phyloP scores from a whole-genome alignment of 2,329 filamentous ascomycete species.

The Arthroderma sp. region DNA sequence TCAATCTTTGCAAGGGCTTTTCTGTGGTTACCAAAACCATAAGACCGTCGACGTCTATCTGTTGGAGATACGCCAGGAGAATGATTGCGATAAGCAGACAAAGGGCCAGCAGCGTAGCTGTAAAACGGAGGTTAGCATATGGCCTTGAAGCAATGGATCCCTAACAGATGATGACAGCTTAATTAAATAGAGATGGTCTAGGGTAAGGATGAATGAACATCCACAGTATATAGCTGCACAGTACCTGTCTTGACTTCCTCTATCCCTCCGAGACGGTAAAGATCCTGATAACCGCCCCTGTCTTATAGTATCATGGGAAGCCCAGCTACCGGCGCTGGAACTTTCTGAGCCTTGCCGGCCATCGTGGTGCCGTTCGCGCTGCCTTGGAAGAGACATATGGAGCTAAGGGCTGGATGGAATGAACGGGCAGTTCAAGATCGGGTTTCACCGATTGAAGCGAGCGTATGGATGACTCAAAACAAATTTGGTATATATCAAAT shows the following conservation, averaged over 20 bases:
- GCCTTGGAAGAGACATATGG: conserved; percentile 2
- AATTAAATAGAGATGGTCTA: not conserved
- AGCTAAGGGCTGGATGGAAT: not conserved
- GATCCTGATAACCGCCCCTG: conserved; percentile 4
- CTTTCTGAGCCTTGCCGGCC: conserved; percentile 29
- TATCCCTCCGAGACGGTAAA: not conserved
- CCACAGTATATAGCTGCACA: not conserved
- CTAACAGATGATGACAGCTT: not conserved
- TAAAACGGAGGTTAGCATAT: no score
- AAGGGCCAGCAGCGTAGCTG: not conserved
- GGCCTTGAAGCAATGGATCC: no score
- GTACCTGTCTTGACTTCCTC: not conserved
- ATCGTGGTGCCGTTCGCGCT: conserved; percentile 21
- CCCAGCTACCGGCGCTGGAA: conserved; percentile 26
- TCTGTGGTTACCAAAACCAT: conserved; percentile 6
- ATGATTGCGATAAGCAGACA: conserved; percentile 18
- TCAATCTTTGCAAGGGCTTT: conserved; percentile 4
- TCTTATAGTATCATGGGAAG: conserved; percentile 28
- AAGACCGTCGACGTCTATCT: conserved; percentile 21
- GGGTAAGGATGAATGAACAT: not conserved
- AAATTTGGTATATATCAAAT: no score
- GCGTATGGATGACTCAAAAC: no score
- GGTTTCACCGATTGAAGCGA: no score
- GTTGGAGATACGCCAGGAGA: conserved; percentile 27
- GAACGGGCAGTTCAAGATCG: no score